A percentile compares a stretch with the other conserved stretches of the same genome.
phyloP scores from a whole-genome alignment of 73 alveolate genomes.

The Symbiodinium natans region DNA sequence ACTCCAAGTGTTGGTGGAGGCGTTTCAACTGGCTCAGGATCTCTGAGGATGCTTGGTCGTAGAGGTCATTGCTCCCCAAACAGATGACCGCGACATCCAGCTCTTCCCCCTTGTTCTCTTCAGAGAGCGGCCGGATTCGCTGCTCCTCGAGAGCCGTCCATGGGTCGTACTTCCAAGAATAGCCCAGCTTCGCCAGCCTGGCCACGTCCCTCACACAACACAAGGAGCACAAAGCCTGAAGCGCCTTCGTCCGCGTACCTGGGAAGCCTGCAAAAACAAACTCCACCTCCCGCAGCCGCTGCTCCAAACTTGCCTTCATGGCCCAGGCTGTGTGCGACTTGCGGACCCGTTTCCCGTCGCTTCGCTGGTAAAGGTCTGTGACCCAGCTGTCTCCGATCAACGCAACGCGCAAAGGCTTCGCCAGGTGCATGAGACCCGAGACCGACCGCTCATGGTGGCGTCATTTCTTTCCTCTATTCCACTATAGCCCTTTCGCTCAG shows the following conservation, averaged over 20 bases:
- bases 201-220: not conserved
- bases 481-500: too few relatives aligned
- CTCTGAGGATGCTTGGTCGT: not conserved
- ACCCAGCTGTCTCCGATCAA: conserved; percentile 20
- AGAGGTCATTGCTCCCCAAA: not conserved
- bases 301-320: not conserved
- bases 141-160: not conserved
- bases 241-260: not conserved
- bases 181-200: not conserved
- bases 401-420: not conserved
- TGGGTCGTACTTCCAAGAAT: conserved; percentile 5
- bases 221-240: not conserved
- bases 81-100: not conserved
- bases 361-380: not conserved
- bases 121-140: not conserved
- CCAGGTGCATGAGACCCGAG: not conserved
- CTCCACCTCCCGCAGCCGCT: not conserved
- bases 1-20: not conserved
- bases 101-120: not conserved
- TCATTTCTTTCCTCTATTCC: too few relatives aligned
- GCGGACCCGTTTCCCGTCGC: not conserved
- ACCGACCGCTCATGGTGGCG: too few relatives aligned
- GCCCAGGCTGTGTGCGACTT: conserved; percentile 9
- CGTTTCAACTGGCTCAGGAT: not conserved
- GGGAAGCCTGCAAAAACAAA: not conserved